Conservation (phyloP, 192 early-diverging fungal genomes). For the Rhizoclosmatium globosum region DNA sequence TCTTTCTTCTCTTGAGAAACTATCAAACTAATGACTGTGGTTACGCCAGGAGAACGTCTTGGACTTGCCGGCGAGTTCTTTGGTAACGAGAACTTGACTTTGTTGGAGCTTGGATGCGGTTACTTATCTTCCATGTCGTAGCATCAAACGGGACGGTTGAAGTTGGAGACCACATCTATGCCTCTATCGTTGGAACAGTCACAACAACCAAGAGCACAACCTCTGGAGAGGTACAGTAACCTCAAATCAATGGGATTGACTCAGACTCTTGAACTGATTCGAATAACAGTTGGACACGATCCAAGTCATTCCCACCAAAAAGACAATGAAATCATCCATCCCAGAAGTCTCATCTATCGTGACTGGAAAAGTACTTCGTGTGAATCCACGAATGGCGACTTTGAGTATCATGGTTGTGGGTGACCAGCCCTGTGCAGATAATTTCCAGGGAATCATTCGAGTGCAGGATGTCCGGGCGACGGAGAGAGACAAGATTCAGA, state of each 20-base stretch:
- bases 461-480: constrained; percentile 95
- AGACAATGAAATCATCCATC: constrained; percentile 40
- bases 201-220: constrained; percentile 8
- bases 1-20: constrained; percentile 26
- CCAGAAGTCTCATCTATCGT: constrained; percentile 71
- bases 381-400: constrained; percentile 86
- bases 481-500: constrained; percentile 93
- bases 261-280: background rate
- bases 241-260: too few species aligned
- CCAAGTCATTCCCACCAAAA: constrained; percentile 23
- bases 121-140: background rate
- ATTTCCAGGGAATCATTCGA: constrained; percentile 86
- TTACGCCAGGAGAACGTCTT: constrained; percentile 82
- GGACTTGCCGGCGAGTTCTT: constrained; percentile 73
- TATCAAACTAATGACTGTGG: constrained; percentile 37
- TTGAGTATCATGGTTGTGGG: constrained; percentile 94
- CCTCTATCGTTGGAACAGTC: constrained; percentile 4
- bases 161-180: constrained; percentile 12
- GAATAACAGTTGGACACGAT: constrained; percentile 6
- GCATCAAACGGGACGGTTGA: constrained; percentile 28
- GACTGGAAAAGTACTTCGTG: constrained; percentile 87
- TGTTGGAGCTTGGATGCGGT: background rate
- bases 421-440: constrained; percentile 60
- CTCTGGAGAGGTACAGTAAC: constrained; percentile 37
- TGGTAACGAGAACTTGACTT: constrained; percentile 7